These are phyloP conservation scores for Arachis monticola DNA, from an alignment of 331 rosid genomes.

Conservation along the genomic window DNA sequence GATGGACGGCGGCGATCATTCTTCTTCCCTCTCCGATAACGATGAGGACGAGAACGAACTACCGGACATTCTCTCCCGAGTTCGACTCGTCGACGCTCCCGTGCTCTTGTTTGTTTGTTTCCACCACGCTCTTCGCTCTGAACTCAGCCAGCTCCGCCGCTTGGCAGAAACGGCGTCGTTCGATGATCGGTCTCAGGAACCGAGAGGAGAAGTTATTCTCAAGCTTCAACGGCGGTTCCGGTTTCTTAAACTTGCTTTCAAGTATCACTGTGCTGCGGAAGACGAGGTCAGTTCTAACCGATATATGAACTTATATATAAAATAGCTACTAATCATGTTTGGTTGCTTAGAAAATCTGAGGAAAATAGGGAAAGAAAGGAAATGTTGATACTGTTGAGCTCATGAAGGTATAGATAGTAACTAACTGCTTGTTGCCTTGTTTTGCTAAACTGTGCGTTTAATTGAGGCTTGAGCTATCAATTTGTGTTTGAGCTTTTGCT, in stretches of 20 bases:
- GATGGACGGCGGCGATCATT: conserved; percentile 68
- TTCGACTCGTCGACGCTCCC: conserved; percentile 62
- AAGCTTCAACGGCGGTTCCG: conserved; percentile 66
- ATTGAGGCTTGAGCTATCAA: not conserved
- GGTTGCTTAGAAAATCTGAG: conserved; percentile 20
- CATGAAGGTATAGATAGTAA: not conserved
- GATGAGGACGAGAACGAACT: conserved; percentile 38
- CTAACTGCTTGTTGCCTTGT: too few relatives aligned
- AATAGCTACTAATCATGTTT: not conserved
- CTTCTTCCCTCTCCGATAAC: conserved; percentile 27
- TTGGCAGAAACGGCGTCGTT: conserved; percentile 50
- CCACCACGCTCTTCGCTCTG: conserved; percentile 76
- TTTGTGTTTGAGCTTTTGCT: not conserved
- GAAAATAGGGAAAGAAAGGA: not conserved
- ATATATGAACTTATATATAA: not conserved
- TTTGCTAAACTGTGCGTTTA: not conserved
- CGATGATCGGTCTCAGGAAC: conserved; percentile 32
- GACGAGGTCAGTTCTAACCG: conserved; percentile 62
- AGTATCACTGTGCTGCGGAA: conserved; percentile 82
- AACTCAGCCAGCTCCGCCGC: conserved; percentile 60
- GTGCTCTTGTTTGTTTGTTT: conserved; percentile 71
- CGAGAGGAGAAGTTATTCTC: conserved; percentile 39
- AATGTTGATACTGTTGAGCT: not conserved
- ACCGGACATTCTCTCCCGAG: conserved; percentile 33
- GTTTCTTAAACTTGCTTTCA: conserved; percentile 66